Percentiles rank a stretch among this genome's conserved stretches.
Evolutionary conservation across 306 rosid genomes (phyloP).

Genomic region (Erythrophleum fordii): DNA sequence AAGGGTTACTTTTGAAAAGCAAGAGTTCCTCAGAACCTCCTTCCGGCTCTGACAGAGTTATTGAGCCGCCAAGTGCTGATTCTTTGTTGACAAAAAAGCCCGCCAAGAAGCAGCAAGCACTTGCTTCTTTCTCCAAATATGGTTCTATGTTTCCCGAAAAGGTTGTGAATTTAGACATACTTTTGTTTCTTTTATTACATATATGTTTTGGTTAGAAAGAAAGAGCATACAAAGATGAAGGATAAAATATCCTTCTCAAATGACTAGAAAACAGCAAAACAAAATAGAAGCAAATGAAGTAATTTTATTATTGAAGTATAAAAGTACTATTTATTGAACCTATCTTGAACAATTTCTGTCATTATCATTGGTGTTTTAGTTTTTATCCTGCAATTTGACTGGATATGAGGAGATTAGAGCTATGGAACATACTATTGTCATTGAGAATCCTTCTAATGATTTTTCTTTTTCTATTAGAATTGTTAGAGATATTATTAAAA

Average conservation of each 20-base stretch:
- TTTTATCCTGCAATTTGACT: constrained; percentile 23
- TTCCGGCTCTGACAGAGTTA: constrained; percentile 52
- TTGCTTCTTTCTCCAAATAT: constrained; percentile 71
- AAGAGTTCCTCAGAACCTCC: constrained; percentile 64
- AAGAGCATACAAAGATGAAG: background rate
- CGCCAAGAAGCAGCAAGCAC: constrained; percentile 61
- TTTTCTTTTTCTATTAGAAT: background rate
- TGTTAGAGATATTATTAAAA: no score
- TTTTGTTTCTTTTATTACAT: background rate
- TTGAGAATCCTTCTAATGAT: background rate
- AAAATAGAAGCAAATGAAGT: constrained; percentile 16
- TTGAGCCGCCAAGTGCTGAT: constrained; percentile 54
- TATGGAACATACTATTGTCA: constrained; percentile 3
- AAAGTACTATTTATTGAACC: background rate
- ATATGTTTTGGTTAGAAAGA: constrained; percentile 11
- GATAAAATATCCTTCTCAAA: constrained; percentile 8
- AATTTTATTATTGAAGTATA: constrained; percentile 20
- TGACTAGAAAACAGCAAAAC: constrained; percentile 21
- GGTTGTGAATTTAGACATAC: constrained; percentile 58
- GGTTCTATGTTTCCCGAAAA: constrained; percentile 87
- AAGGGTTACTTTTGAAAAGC: constrained; percentile 68
- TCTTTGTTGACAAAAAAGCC: constrained; percentile 49
- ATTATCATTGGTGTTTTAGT: background rate
- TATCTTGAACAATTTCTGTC: background rate
- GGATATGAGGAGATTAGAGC: constrained; percentile 23